Evolutionary conservation across 164 flowering plant genomes (phyloP).

Genomic region (Taxillus chinensis): DNA sequence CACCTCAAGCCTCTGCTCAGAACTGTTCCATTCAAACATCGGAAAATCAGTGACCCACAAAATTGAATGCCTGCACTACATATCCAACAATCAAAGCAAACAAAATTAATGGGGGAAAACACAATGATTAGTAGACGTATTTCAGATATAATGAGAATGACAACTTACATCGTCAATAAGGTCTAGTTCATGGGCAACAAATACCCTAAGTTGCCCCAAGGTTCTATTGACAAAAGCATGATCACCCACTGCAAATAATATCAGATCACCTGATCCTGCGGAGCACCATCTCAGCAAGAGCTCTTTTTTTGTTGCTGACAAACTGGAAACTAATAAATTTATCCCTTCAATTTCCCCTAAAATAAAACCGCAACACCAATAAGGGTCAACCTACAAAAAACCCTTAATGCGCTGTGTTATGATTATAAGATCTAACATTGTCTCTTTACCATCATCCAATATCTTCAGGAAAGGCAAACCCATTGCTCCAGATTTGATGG

Average conservation of each 20-base stretch:
- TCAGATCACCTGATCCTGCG: conserved; percentile 75
- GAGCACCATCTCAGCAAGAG: conserved; percentile 39
- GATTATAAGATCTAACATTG: not conserved
- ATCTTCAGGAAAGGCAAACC: conserved; percentile 93
- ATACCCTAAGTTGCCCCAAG: conserved; percentile 65
- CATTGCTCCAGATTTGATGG: conserved; percentile 85
- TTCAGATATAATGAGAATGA: not conserved
- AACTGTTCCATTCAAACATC: conserved; percentile 92
- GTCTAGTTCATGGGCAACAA: conserved; percentile 56
- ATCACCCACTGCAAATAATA: conserved; percentile 79
- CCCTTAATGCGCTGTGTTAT: not conserved
- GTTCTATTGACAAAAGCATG: conserved; percentile 64
- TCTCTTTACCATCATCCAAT: conserved; percentile 47
- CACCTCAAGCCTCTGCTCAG: conserved; percentile 92
- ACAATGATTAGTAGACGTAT: not conserved
- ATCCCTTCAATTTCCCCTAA: conserved; percentile 72
- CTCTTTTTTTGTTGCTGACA: conserved; percentile 38
- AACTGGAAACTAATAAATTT: conserved; percentile 64
- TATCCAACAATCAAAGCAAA: conserved; percentile 4
- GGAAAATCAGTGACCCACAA: conserved; percentile 97
- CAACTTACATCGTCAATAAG: conserved; percentile 70
- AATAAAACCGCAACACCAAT: conserved; percentile 5
- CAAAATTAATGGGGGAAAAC: conserved; percentile 1
- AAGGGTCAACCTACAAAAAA: not conserved
- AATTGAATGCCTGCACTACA: conserved; percentile 73